These are phyloP conservation scores for Baffinella frigidus DNA, from an alignment of 208 protist genomes.

Conservation along the genomic window DNA sequence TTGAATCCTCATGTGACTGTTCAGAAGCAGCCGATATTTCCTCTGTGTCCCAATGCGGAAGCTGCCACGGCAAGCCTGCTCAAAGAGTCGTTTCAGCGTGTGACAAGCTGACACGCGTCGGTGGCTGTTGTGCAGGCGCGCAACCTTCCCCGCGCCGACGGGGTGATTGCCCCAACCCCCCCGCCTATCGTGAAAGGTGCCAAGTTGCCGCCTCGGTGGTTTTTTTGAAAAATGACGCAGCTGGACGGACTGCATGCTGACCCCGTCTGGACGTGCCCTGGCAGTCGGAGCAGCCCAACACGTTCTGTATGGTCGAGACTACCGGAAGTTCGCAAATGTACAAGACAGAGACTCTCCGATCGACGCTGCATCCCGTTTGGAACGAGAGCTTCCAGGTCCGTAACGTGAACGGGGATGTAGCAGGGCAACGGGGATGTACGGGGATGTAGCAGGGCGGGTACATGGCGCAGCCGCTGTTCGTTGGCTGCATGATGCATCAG, in stretches of 20 bases:
- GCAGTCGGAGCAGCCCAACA: not conserved
- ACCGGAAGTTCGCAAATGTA: not conserved
- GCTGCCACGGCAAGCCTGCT: too few species aligned
- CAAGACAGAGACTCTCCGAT: not conserved
- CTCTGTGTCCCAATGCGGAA: too few species aligned
- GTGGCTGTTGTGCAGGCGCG: not conserved
- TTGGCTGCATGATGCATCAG: too few species aligned
- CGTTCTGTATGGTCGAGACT: not conserved
- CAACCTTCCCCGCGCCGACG: not conserved
- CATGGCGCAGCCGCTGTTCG: too few species aligned
- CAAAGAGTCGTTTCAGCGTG: not conserved
- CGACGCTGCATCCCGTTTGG: conserved; percentile 6
- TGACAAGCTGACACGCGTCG: not conserved
- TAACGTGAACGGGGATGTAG: too few species aligned
- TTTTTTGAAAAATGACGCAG: not conserved
- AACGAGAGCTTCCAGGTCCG: conserved; percentile 26
- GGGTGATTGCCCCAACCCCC: too few species aligned
- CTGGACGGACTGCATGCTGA: too few species aligned
- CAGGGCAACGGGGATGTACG: too few species aligned
- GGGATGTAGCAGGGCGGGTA: too few species aligned
- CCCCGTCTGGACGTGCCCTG: not conserved
- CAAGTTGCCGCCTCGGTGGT: not conserved
- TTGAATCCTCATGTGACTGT: not conserved
- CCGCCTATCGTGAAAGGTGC: too few species aligned
- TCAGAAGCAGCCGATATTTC: not conserved